These are phyloP conservation scores for Penicillium sumatraense DNA, from an alignment of 2,329 filamentous ascomycete genomes.

Conservation along the genomic window DNA sequence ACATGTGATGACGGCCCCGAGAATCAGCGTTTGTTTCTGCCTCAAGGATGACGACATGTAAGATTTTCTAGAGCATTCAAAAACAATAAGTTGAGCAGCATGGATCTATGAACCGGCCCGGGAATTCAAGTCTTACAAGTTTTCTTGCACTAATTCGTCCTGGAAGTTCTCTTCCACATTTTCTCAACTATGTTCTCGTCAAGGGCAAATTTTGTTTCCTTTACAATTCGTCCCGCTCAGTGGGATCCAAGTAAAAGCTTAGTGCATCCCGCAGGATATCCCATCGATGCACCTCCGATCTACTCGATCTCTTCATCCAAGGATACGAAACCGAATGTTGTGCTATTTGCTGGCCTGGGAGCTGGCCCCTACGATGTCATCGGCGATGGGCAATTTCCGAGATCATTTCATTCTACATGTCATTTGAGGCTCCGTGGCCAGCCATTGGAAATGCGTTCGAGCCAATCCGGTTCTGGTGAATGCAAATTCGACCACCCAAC, in stretches of 20 bases:
- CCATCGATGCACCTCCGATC: conserved; percentile 6
- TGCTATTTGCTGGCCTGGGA: neutral
- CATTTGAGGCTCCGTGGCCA: conserved; percentile 5
- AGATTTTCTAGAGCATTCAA: neutral
- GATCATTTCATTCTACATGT: neutral
- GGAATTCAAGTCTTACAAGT: too few relatives aligned
- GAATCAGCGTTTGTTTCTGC: neutral
- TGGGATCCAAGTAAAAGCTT: conserved; percentile 4
- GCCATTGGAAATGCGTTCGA: neutral
- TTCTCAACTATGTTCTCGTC: neutral
- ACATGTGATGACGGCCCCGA: neutral
- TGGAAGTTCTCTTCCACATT: neutral
- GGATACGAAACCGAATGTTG: neutral
- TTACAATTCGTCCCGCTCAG: conserved; percentile 1
- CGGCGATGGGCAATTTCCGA: neutral
- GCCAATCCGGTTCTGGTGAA: neutral
- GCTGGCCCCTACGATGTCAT: conserved; percentile 4
- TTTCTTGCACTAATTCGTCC: neutral
- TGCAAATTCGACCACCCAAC: conserved; percentile 1
- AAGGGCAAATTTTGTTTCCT: neutral
- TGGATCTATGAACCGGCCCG: neutral
- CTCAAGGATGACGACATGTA: too few relatives aligned
- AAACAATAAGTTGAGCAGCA: neutral
- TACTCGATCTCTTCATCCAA: conserved; percentile 1
- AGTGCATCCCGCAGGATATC: conserved; percentile 7